phyloP scores from a whole-genome alignment of 768 basidiomycete species.

The Tricholoma sp. region DNA sequence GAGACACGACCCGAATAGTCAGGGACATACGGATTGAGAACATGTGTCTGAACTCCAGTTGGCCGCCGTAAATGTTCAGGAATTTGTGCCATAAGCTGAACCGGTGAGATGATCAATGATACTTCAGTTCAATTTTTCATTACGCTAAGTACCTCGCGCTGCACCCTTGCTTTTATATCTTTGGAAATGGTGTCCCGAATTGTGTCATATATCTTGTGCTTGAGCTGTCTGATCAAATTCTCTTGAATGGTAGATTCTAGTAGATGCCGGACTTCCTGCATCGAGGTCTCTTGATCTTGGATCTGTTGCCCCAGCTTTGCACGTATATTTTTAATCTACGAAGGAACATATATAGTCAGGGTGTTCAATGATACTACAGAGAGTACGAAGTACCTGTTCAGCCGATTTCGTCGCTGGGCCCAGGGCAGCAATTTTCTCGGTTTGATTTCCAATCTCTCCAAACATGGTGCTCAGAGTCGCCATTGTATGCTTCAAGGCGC shows the following conservation, averaged over 20 bases:
- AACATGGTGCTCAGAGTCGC: conserved; percentile 36
- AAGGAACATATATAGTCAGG: background rate
- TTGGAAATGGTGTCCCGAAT: conserved; percentile 30
- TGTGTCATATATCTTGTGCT: conserved; percentile 27
- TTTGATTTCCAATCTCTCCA: conserved; percentile 41
- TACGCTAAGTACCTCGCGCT: conserved; percentile 29
- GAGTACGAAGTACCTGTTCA: conserved; percentile 32
- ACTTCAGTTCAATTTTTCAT: background rate
- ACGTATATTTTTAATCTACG: conserved; percentile 37
- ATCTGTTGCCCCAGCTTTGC: conserved; percentile 34
- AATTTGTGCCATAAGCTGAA: conserved; percentile 37
- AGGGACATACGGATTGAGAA: conserved; percentile 42
- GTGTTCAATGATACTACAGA: background rate
- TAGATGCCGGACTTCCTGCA: conserved; percentile 27
- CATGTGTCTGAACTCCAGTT: conserved; percentile 36
- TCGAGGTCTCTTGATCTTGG: conserved; percentile 30
- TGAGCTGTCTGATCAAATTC: conserved; percentile 35
- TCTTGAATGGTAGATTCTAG: conserved; percentile 37
- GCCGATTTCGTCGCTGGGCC: conserved; percentile 39
- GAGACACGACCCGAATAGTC: too few relatives aligned
- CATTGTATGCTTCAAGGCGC: conserved; percentile 41
- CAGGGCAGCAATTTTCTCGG: conserved; percentile 36
- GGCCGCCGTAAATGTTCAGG: conserved; percentile 36
- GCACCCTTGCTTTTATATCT: conserved; percentile 37
- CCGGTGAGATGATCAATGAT: background rate